Evolutionary conservation across 495 filamentous ascomycete genomes (phyloP), one percentile per base, ranked within the genome.

Genomic region (Collariella sp.): DNA sequence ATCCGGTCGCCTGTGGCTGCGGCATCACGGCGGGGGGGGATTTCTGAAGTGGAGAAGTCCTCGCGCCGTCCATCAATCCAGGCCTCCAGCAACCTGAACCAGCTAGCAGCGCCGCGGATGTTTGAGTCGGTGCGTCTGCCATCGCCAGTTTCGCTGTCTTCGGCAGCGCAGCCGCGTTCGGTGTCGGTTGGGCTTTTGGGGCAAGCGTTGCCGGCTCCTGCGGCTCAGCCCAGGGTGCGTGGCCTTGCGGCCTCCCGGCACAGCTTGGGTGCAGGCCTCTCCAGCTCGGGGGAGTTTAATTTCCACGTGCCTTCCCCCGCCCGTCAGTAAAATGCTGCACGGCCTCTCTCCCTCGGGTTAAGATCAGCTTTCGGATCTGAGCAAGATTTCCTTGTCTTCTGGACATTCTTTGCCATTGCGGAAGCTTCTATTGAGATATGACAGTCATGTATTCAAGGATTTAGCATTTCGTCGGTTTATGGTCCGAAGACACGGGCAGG

Each of bases 191-290:
- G 31, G 19, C 12, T 31, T 15, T n/a, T 19, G 19, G 26, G 16
- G 1, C 39, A 50, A 22, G 9, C 31, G n/a, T 13, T 26, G 2
- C 5, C 9, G 18, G 0, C 29, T 45, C 40, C 29, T 11, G 42
- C 36, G 1, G 7, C 43, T 2, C 34, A 43, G 34, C 43, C 43
- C 3, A 13, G 10, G 3, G 1, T 57, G 6, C 54, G 59, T 7
- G 59, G 59, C 7, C 51, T 61, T 19, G 59, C 31, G 1, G 46
- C 54, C 6, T 61, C 59, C 5, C 34, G 59, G 4, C 59, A 61
- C 33, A 40, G 40, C 16, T 7, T 19, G 1, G 50, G 55, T 3
- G 5, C 12, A 13, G 44, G 1, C 16, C 43, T 43, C 6, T 6
- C 20, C 22, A 60, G 19, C 47, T 42, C 57, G n/a, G 53, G 48